Evolutionary conservation across 495 filamentous ascomycete species (phyloP), one percentile per base, ranked within the genome.

Genomic region (Annulohypoxylon nitens): DNA sequence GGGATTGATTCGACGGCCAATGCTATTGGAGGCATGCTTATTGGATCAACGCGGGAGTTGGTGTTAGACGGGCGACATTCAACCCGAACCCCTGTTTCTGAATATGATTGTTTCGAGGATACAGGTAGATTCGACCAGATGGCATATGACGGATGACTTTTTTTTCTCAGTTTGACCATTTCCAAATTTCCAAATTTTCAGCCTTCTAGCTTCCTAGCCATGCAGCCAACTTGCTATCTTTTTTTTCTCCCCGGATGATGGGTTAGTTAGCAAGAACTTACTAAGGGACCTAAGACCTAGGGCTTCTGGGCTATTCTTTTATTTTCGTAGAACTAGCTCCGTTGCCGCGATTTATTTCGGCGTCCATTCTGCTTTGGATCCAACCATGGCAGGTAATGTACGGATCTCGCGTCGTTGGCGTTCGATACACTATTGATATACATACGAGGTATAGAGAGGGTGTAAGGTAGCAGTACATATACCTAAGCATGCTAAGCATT

Each of bases 41-140:
- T 61, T 23, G 41, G 39, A 59, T 63, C 14, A 23, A 63, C 12
- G 12, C 47, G 9, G 58, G 61, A 74, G 67, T 63, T 59, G 57
- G 51, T 55, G 61, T 55, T 67, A 30, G 67, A 45, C 51, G 30
- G 67, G 48, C 20, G 43, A 43, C 59, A 53, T 4, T 25, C 16
- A 11, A 48, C 25, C 50, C 39, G 4, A 26, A 30, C 3, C 30
- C 45, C 18, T 54, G 18, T 60, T 25, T 53, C 39, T 33, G 37
- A 47, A 57, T 33, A 50, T 45, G 48, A 25, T 30, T 60, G 36
- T 33, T 60, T 39, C 4, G n/a, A 58, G 14, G 34, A 20, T 39
- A 39, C 20, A 36, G 25, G 64, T 67, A 59, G 57, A 67, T 62
- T 63, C 10, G 57, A 64, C 51, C 53, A 53, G 50, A 51, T 54